Base-by-base conservation (phyloP, 2,329 filamentous ascomycete species). In the Fonsecaea monophora region DNA sequence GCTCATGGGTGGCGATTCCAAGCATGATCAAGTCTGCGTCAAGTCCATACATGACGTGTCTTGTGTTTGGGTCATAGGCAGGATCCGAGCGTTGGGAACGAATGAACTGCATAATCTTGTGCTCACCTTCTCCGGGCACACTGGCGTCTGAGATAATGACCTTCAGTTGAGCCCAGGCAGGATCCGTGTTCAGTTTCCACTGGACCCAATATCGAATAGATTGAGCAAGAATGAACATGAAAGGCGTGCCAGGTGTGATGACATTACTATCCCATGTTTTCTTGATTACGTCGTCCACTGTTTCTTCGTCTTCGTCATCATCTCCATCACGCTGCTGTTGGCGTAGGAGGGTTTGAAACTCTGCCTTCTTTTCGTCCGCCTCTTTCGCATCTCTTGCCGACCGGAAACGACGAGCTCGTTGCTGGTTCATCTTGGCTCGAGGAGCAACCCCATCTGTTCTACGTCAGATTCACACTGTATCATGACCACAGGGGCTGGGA, bases 11-110 rank as follows among this genome's bases (percentile, higher is more conserved):
- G 32, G 92, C 95, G 73, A 99, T 87, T 67, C 94, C 95, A 76
- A 99, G 84, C 95, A 99, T 99, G 81, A 99, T 99, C 72, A 99
- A 84, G 85, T 99, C 95, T 67, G 95, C 96, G 82, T 99, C 95
- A 72, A 99, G 85, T 58, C 95, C 95, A 77, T 99, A 99, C 69
- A 99, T 97, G 74, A 99, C 96, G 81, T 99, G 95, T 68, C 92
- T 91, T 25, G 95, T 98, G 78, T 99, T 98, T 30, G 95, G 95
- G 75, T 99, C 90, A 78, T 99, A 93, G 71, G 96, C 90, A 4
- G 94, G 90, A 61, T 92, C 95, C 58, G 91, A 88, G 74, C 95
- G 89, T 79, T 99, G 96, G 42, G 94, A 97, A 74, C 95, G 90
- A 72, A 99, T 88, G 78, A 98, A 99, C 73, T 95, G 90, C 95